These are phyloP conservation scores for Pichia sorboxylosa DNA, from an alignment of 1,139 yeast genomes.

Conservation along the genomic window DNA sequence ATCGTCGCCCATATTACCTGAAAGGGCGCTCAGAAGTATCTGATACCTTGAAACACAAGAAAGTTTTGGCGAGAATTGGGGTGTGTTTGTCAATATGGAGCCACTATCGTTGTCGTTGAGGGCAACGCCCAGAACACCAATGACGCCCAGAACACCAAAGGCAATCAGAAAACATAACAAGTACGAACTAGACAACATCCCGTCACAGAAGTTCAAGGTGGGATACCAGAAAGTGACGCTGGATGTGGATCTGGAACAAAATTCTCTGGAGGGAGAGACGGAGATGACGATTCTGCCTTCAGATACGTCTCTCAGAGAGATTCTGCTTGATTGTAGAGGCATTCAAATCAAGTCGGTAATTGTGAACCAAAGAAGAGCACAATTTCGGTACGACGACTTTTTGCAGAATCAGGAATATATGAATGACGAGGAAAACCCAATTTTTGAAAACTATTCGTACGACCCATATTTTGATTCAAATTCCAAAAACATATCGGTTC, in stretches of 20 bases:
- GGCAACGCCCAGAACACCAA: constrained; percentile 22
- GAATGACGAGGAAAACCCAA: constrained; percentile 20
- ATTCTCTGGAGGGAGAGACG: constrained; percentile 56
- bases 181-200: constrained; percentile 16
- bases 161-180: constrained; percentile 20
- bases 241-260: constrained; percentile 51
- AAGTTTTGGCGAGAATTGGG: too few species aligned
- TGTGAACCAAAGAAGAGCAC: constrained; percentile 47
- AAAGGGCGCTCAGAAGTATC: too few species aligned
- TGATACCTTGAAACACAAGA: too few species aligned
- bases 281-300: constrained; percentile 74
- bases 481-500: constrained; percentile 33
- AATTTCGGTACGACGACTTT: constrained; percentile 39
- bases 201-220: constrained; percentile 34
- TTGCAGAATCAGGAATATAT: constrained; percentile 25
- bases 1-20: too few species aligned
- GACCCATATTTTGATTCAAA: constrained; percentile 34
- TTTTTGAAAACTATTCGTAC: constrained; percentile 27
- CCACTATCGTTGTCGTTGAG: constrained; percentile 6
- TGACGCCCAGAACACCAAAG: constrained; percentile 10
- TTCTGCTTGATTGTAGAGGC: constrained; percentile 75
- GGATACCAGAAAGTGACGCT: constrained; percentile 62
- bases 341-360: constrained; percentile 51
- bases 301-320: constrained; percentile 41
- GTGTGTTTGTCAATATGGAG: too few species aligned